Percentiles rank a stretch among this genome's conserved stretches.
phyloP scores from a whole-genome alignment of 2,329 filamentous ascomycete genomes.

The Calonectria fujianensis region DNA sequence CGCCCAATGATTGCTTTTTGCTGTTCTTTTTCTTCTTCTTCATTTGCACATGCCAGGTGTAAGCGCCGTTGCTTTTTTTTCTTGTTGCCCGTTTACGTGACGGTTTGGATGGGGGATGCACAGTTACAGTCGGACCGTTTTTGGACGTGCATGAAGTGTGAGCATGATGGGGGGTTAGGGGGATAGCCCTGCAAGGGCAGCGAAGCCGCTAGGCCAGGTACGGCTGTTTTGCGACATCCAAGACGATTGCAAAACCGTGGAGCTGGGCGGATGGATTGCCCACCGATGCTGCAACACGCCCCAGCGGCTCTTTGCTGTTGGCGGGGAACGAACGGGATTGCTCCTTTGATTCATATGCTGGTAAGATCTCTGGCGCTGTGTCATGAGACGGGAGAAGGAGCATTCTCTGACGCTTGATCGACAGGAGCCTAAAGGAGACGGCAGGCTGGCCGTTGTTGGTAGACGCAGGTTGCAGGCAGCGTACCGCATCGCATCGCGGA shows the following conservation, averaged over 20 bases:
- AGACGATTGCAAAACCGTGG: constrained; percentile 38
- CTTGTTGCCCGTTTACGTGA: constrained; percentile 10
- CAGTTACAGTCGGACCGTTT: constrained; percentile 27
- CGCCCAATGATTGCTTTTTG: constrained; percentile 2
- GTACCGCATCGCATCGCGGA: constrained; percentile 12
- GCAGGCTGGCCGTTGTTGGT: not conserved
- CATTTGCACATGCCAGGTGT: not conserved
- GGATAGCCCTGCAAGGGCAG: constrained; percentile 23
- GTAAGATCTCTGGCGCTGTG: not conserved
- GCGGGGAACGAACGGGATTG: constrained; percentile 3
- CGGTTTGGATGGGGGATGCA: constrained; percentile 11
- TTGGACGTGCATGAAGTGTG: constrained; percentile 1
- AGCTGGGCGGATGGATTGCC: constrained; percentile 30
- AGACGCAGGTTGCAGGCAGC: constrained; percentile 23
- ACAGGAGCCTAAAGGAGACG: constrained; percentile 35
- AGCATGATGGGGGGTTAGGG: not conserved
- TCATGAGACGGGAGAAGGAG: constrained; percentile 30
- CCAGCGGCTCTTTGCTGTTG: not conserved
- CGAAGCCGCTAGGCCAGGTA: constrained; percentile 27
- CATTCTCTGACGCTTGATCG: constrained; percentile 36
- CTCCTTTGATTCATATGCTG: constrained; percentile 2
- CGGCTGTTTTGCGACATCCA: constrained; percentile 29
- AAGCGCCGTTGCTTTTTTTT: constrained; percentile 4
- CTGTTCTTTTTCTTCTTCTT: not conserved
- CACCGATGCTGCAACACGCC: constrained; percentile 28